Evolutionary conservation across 148 eudicot species (phyloP), one percentile per base, ranked within the genome.

Genomic region (Nepenthes mirabilis): DNA sequence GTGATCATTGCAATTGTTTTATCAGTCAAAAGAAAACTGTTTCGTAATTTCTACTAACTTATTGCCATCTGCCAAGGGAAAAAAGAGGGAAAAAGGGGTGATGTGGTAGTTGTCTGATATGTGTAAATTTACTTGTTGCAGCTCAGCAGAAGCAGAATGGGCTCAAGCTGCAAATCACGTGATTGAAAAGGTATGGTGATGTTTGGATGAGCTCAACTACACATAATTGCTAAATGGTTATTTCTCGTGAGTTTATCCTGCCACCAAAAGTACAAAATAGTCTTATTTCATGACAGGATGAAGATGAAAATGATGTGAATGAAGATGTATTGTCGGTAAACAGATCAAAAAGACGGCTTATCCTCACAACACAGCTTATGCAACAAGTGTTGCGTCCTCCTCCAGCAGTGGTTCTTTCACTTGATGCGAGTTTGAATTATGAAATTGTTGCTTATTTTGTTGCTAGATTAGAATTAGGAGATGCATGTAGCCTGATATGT

Each of bases 381-480:
- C 97, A 91, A 75, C 95, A 78, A 77, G 70, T 85, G 51, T 73
- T 91, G 64, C 62, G 62, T 10, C 86, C 95, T 75, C 90, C 95
- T 47, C 69, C 75, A 56, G 58, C 77, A 23, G 58, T 68, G 33
- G 61, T 76, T 61, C 83, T 91, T 12, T 85, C 80, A 35, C 71
- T 74, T 51, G 90, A 87, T 78, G 86, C 79, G 2, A 72, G 68
- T 60, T 81, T 75, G 53, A 70, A 64, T 36, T 67, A 60, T 76
- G 95, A 88, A 61, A 56, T 47, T 58, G 62, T 75, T 65, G 64
- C 74, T 56, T 91, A 83, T 68, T 66, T 72, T 69, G 72, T 73
- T 69, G 79, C 88, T 55, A 82, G 93, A 75, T 52, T 67, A 59
- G 81, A 81, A 50, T 67, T 91, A 51, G 84, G 90, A 53, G 88